Percentiles rank a stretch among this genome's conserved stretches.
Evolutionary conservation across 352 stramenopile species (phyloP).

Genomic region (Pythium graminicola): DNA sequence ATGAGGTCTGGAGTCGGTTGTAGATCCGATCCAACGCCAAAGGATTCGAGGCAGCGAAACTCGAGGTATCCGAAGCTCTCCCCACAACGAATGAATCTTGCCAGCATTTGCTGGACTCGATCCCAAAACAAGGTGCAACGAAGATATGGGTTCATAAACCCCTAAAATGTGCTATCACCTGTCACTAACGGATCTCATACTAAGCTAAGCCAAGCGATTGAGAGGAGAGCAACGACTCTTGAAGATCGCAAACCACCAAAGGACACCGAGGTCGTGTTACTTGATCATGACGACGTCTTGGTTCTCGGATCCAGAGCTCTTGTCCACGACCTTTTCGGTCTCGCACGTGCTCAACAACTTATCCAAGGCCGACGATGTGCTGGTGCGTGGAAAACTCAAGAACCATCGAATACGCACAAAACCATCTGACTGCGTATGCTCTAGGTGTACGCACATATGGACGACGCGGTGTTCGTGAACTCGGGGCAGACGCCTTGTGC

Average conservation of each 20-base stretch:
- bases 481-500: constrained; percentile 17
- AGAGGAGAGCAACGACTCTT: neutral
- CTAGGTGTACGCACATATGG: constrained; percentile 22
- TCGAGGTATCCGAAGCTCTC: neutral
- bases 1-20: neutral
- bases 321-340: constrained; percentile 25
- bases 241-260: constrained; percentile 11
- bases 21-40: neutral
- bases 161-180: neutral
- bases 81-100: too few relatives aligned
- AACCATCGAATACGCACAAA: neutral
- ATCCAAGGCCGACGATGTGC: constrained; percentile 16
- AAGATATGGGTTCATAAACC: neutral
- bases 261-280: neutral
- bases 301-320: constrained; percentile 21
- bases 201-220: neutral
- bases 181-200: neutral
- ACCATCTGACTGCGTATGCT: neutral
- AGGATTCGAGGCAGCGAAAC: neutral
- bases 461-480: constrained; percentile 25
- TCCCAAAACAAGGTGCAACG: constrained; percentile 4
- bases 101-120: neutral
- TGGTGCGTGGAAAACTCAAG: constrained; percentile 11
- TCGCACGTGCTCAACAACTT: constrained; percentile 28
- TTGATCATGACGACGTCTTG: constrained; percentile 15